Percentiles rank a stretch among this genome's conserved stretches.
Evolutionary conservation across 305 asterid genomes (phyloP).

Genomic region (Solanum chacoense): DNA sequence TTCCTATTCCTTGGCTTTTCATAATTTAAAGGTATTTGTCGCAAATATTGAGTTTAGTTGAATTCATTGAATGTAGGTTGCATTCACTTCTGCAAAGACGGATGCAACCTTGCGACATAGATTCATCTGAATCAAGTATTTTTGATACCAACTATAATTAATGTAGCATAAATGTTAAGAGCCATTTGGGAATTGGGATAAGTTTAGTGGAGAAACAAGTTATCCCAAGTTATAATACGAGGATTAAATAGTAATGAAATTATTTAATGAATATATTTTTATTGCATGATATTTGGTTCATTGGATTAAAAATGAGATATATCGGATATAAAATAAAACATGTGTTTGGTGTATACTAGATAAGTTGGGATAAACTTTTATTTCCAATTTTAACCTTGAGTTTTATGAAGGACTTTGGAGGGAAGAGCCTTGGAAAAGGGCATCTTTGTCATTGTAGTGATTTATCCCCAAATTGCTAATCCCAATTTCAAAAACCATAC

Average conservation of each 20-base stretch:
- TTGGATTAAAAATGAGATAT: not conserved
- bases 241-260: not conserved
- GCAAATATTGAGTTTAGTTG: not conserved
- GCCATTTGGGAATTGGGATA: not conserved
- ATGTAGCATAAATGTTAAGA: not conserved
- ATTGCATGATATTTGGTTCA: not conserved
- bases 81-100: not conserved
- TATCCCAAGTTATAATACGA: fast-evolving
- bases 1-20: not conserved
- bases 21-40: not conserved
- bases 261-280: too few relatives aligned
- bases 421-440: not conserved
- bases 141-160: not conserved
- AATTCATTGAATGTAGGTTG: not conserved
- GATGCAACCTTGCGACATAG: not conserved
- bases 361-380: too few relatives aligned
- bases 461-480: not conserved
- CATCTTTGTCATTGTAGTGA: not conserved
- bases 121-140: not conserved
- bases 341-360: not conserved
- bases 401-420: not conserved
- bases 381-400: not conserved
- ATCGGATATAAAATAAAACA: not conserved
- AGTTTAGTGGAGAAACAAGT: not conserved
- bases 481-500: too few relatives aligned